Evolutionary conservation across 2,329 filamentous ascomycete species (phyloP).

Genomic region (Curvularia verruculosa): DNA sequence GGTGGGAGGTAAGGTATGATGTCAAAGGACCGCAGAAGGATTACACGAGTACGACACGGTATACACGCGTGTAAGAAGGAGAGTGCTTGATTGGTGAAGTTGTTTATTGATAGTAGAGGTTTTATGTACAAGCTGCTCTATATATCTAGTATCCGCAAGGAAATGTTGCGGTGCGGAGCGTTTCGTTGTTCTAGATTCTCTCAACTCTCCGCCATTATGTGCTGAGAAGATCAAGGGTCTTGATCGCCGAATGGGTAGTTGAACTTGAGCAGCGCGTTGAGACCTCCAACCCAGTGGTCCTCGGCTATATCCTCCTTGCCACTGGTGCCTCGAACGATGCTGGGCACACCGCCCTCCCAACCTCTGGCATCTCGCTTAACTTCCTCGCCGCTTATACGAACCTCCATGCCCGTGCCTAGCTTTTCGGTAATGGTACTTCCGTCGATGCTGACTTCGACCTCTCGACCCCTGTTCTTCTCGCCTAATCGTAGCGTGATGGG

Average conservation of each 20-base stretch:
- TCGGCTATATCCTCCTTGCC: constrained; percentile 61
- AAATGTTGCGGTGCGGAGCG: neutral
- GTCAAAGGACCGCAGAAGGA: constrained; percentile 51
- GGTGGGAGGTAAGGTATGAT: constrained; percentile 49
- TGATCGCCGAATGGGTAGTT: constrained; percentile 89
- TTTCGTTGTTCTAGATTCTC: neutral
- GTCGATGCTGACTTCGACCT: constrained; percentile 59
- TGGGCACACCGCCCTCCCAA: constrained; percentile 84
- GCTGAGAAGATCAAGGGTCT: constrained; percentile 20
- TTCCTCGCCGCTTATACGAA: constrained; percentile 85
- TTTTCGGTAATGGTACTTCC: constrained; percentile 53
- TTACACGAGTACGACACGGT: constrained; percentile 48
- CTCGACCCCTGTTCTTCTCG: constrained; percentile 59
- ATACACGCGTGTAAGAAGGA: constrained; percentile 21
- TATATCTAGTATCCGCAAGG: neutral
- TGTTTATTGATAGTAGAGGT: neutral
- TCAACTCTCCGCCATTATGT: neutral
- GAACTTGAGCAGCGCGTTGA: constrained; percentile 94
- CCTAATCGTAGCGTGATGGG: constrained; percentile 82
- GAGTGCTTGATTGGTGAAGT: neutral
- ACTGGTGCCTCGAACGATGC: constrained; percentile 72
- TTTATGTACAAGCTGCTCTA: neutral
- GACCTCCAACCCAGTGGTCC: constrained; percentile 93
- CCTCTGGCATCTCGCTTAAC: constrained; percentile 58
- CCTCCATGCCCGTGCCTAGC: constrained; percentile 65